phyloP scores from a whole-genome alignment of 1,284 basidiomycete species.

The Lentinula novae-zelandiae region DNA sequence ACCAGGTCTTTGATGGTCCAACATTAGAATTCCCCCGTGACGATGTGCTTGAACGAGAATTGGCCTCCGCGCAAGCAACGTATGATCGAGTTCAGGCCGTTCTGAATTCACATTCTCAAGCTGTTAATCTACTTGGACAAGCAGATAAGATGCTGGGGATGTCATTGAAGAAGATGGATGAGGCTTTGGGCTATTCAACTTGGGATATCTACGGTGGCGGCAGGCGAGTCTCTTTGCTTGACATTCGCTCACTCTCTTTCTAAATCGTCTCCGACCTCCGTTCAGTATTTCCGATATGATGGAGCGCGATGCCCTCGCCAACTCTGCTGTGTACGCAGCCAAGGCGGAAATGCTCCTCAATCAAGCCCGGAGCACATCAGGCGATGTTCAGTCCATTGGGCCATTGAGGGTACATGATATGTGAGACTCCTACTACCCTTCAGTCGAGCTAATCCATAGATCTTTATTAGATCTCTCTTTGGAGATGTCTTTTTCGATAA shows the following conservation, averaged over 20 bases:
- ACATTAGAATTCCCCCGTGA: slow-evolving; percentile 21
- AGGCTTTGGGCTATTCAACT: slow-evolving; percentile 33
- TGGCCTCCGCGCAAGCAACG: slow-evolving; percentile 18
- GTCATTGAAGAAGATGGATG: slow-evolving; percentile 28
- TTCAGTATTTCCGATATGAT: slow-evolving; percentile 33
- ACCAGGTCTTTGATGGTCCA: slow-evolving; percentile 38
- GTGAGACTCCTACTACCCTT: slow-evolving; percentile 19
- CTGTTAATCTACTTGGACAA: slow-evolving; percentile 30
- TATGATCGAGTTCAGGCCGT: slow-evolving; percentile 32
- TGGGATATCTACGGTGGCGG: slow-evolving; percentile 38
- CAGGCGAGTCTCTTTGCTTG: slow-evolving; percentile 22
- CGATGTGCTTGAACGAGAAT: slow-evolving; percentile 14
- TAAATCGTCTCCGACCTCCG: slow-evolving; percentile 2
- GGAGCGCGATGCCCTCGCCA: slow-evolving; percentile 34
- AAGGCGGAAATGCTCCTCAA: slow-evolving; percentile 31
- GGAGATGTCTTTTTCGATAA: slow-evolving; percentile 41
- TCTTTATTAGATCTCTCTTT: slow-evolving; percentile 25
- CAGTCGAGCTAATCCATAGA: neutral
- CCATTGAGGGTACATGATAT: slow-evolving; percentile 34
- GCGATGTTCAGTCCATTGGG: slow-evolving; percentile 34
- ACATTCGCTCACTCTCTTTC: neutral
- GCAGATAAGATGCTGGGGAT: slow-evolving; percentile 29
- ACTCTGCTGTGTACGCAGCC: slow-evolving; percentile 29
- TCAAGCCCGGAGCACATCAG: slow-evolving; percentile 32
- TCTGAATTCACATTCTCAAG: slow-evolving; percentile 34